Conservation (phyloP, 257 asterid genomes). For the Solanum tarapatanum region DNA sequence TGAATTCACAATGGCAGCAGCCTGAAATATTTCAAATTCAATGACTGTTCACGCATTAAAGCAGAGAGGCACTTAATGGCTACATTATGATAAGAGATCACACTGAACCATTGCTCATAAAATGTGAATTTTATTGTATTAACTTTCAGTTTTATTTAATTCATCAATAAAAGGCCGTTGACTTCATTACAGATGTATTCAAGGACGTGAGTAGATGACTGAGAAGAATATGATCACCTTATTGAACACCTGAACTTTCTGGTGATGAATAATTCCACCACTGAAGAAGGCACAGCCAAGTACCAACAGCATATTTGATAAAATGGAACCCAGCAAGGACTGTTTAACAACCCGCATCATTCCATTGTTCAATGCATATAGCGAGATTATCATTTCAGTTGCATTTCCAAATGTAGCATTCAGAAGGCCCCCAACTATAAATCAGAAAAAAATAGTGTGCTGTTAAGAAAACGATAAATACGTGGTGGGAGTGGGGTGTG, state of each 20-base stretch:
- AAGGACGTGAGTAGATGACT: neutral
- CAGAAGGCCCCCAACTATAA: slow-evolving; percentile 90
- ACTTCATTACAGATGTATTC: neutral
- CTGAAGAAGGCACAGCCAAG: slow-evolving; percentile 96
- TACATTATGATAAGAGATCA: neutral
- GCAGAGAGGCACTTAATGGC: neutral
- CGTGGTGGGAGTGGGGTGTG: neutral
- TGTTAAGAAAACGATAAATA: neutral
- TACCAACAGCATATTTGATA: slow-evolving; percentile 93
- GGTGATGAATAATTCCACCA: slow-evolving; percentile 71
- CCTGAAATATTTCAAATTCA: slow-evolving; percentile 39
- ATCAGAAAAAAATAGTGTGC: neutral
- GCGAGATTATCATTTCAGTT: slow-evolving; percentile 91
- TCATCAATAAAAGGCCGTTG: slow-evolving; percentile 1
- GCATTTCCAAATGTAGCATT: slow-evolving; percentile 97
- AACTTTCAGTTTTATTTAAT: neutral
- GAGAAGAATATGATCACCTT: slow-evolving; percentile 37
- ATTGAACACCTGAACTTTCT: slow-evolving; percentile 69
- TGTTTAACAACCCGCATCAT: slow-evolving; percentile 93
- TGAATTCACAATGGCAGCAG: slow-evolving; percentile 76
- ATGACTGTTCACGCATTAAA: slow-evolving; percentile 13
- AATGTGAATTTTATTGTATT: neutral
- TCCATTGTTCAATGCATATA: slow-evolving; percentile 80
- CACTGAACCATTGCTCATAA: neutral
- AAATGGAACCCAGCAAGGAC: slow-evolving; percentile 86